phyloP scores from a whole-genome alignment of 2,329 filamentous ascomycete genomes.

The Trichoderma afroharzianum region DNA sequence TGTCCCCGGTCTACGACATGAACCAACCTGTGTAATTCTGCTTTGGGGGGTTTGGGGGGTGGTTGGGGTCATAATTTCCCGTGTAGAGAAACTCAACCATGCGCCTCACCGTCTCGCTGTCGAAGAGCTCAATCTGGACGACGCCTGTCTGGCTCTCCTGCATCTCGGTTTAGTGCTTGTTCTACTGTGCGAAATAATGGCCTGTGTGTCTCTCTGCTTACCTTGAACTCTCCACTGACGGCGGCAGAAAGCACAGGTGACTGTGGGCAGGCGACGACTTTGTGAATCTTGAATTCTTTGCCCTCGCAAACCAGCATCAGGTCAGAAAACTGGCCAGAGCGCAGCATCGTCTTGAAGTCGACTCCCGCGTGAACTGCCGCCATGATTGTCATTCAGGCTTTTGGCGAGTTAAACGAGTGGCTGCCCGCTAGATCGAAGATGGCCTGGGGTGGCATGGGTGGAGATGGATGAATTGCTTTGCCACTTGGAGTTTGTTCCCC shows the following conservation, averaged over 20 bases:
- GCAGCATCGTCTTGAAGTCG: conserved; percentile 8
- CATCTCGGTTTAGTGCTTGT: neutral
- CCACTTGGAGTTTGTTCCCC: neutral
- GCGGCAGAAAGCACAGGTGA: conserved; percentile 21
- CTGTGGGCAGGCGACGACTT: conserved; percentile 21
- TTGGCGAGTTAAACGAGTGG: neutral
- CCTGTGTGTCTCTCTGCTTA: neutral
- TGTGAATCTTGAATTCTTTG: conserved; percentile 23
- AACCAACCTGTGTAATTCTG: neutral
- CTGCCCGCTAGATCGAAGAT: neutral
- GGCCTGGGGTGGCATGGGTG: neutral
- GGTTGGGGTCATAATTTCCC: conserved; percentile 20
- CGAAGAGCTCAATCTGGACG: conserved; percentile 20
- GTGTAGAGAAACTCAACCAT: conserved; percentile 24
- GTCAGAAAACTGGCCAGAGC: conserved; percentile 22
- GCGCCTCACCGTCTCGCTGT: conserved; percentile 19
- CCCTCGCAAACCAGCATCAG: conserved; percentile 21
- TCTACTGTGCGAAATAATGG: neutral
- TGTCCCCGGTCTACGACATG: neutral
- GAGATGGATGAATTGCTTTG: neutral
- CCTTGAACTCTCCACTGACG: conserved; percentile 19
- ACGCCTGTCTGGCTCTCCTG: conserved; percentile 20
- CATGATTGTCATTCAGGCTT: neutral
- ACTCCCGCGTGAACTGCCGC: neutral
- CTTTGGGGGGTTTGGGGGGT: neutral